A percentile compares a stretch with the other conserved stretches of the same genome.
Evolutionary conservation across 2,329 filamentous ascomycete genomes (phyloP).

Genomic region (Aureobasidium zeae): DNA sequence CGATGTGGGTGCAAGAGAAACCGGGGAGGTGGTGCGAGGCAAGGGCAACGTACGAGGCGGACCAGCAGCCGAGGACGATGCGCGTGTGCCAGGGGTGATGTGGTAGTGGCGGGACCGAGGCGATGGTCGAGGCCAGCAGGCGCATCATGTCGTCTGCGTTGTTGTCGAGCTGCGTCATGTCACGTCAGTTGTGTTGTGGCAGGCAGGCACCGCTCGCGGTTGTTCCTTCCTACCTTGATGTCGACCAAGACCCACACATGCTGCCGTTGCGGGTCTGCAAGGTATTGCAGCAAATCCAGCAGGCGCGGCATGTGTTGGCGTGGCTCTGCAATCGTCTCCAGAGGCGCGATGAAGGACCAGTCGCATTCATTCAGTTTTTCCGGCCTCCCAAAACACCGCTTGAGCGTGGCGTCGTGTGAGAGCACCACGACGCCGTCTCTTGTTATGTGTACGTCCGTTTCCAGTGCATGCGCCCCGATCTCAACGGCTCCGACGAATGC

Average conservation of each 20-base stretch:
- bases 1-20: slow-evolving; percentile 59
- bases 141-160: slow-evolving; percentile 61
- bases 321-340: slow-evolving; percentile 59
- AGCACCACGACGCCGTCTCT: slow-evolving; percentile 77
- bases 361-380: slow-evolving; percentile 65
- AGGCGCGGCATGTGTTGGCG: slow-evolving; percentile 65
- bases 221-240: slow-evolving; percentile 75
- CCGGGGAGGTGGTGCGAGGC: slow-evolving; percentile 53
- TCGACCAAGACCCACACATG: slow-evolving; percentile 76
- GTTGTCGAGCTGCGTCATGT: slow-evolving; percentile 60
- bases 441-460: slow-evolving; percentile 80
- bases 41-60: slow-evolving; percentile 60
- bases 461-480: slow-evolving; percentile 69
- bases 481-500: slow-evolving; percentile 66
- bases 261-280: slow-evolving; percentile 55
- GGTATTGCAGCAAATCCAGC: slow-evolving; percentile 61
- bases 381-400: slow-evolving; percentile 71
- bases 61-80: slow-evolving; percentile 76
- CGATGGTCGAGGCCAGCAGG: slow-evolving; percentile 56
- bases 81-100: slow-evolving; percentile 59
- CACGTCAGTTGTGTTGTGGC: no score
- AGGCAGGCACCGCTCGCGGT: no score
- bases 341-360: slow-evolving; percentile 61
- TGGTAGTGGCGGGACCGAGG: slow-evolving; percentile 37
- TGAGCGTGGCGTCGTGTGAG: slow-evolving; percentile 57